Evolutionary conservation across 1,284 basidiomycete species (phyloP).

Genomic region (Apiotrichum veenhuisii): DNA sequence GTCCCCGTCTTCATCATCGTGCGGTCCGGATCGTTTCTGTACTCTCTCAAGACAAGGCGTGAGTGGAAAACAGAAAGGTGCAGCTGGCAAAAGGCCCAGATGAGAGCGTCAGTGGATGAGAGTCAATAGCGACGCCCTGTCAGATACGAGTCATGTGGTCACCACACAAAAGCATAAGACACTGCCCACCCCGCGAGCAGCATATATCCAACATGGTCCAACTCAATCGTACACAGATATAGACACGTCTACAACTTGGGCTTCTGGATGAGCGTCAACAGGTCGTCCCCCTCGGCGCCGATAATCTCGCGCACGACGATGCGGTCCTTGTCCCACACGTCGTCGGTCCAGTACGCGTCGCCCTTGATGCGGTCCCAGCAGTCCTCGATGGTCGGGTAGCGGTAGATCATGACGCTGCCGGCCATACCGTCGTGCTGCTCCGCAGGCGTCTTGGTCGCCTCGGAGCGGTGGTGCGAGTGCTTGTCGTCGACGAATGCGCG

Average conservation of each 20-base stretch:
- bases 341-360: conserved; percentile 42
- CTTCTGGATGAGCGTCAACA: conserved; percentile 1
- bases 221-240: no score
- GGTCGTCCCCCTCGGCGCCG: conserved; percentile 4
- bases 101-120: no score
- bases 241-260: neutral
- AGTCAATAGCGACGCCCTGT: no score
- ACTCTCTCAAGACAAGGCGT: no score
- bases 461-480: conserved; percentile 1
- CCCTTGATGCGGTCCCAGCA: conserved; percentile 35
- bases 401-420: conserved; percentile 39
- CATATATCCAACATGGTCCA: no score
- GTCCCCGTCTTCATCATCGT: no score
- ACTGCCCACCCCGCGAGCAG: no score
- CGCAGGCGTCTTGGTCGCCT: neutral
- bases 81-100: no score
- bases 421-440: conserved; percentile 25
- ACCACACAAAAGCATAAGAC: no score
- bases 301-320: conserved; percentile 6
- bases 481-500: conserved; percentile 12
- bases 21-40: no score
- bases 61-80: no score
- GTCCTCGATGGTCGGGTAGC: conserved; percentile 25
- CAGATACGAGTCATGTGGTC: no score
- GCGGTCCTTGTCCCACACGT: conserved; percentile 38